Conservation (phyloP, 192 early-diverging fungal genomes). For the Rhizoclosmatium sp. region DNA sequence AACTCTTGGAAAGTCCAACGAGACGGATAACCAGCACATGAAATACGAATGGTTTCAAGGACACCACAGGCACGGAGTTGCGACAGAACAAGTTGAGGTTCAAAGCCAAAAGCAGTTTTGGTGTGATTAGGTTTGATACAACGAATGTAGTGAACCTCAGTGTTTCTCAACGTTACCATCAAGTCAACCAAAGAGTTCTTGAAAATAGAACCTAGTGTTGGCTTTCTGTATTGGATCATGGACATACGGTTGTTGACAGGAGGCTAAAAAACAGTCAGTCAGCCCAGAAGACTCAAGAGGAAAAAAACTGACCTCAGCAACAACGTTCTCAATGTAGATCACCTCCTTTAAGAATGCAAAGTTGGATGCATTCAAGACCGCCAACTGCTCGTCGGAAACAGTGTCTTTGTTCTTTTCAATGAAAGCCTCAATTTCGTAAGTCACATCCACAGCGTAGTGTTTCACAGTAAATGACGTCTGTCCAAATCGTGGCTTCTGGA, state of each 20-base stretch:
- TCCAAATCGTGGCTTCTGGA: conserved; percentile 91
- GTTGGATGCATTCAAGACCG: conserved; percentile 75
- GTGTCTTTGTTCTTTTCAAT: conserved; percentile 99
- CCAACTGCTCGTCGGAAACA: conserved; percentile 89
- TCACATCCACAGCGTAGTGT: conserved; percentile 97
- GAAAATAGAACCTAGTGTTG: conserved; percentile 97
- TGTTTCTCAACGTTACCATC: conserved; percentile 94
- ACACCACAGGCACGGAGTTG: conserved; percentile 99
- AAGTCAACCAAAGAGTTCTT: conserved; percentile 90
- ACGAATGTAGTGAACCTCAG: conserved; percentile 96
- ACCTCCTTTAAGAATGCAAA: conserved; percentile 87
- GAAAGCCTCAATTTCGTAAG: conserved; percentile 95
- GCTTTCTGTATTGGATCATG: conserved; percentile 73
- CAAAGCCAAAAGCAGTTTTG: conserved; percentile 91
- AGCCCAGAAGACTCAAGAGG: not conserved
- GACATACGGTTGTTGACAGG: conserved; percentile 34
- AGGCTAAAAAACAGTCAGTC: not conserved
- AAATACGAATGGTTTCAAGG: conserved; percentile 98
- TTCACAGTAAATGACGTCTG: conserved; percentile 89
- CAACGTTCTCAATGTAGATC: conserved; percentile 65
- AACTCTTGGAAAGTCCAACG: conserved; percentile 91
- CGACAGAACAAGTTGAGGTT: conserved; percentile 91
- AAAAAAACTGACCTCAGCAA: not conserved
- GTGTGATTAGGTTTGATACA: conserved; percentile 99
- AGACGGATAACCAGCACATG: conserved; percentile 96